A percentile compares a stretch with the other conserved stretches of the same genome.
Evolutionary conservation across 2,329 filamentous ascomycete species (phyloP).

Genomic region (Lasiodiplodia gonubiensis): DNA sequence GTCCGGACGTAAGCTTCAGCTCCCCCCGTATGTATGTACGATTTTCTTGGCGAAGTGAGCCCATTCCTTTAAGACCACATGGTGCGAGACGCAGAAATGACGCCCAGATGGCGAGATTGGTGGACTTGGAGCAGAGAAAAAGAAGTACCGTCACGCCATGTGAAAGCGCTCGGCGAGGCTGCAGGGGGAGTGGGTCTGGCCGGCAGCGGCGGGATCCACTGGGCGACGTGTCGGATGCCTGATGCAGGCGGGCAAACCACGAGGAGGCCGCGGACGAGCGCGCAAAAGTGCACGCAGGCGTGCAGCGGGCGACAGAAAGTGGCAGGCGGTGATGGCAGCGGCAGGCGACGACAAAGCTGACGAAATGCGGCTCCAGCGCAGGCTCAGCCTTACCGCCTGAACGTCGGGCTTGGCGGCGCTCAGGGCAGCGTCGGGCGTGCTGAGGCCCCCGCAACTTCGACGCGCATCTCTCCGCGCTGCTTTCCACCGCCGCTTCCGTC

Average conservation of each 20-base stretch:
- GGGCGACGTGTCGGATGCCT: slow-evolving; percentile 4
- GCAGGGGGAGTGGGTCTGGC: slow-evolving; percentile 12
- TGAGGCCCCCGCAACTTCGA: slow-evolving; percentile 23
- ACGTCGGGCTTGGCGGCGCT: slow-evolving; percentile 17
- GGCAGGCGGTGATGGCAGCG: slow-evolving; percentile 1
- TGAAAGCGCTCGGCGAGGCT: slow-evolving; percentile 4
- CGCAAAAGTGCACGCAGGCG: neutral
- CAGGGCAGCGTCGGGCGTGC: neutral
- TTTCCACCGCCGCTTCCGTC: slow-evolving; percentile 26
- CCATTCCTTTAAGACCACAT: neutral
- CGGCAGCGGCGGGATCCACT: slow-evolving; percentile 16
- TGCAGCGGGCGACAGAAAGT: neutral
- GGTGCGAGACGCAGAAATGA: neutral
- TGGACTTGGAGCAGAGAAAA: neutral
- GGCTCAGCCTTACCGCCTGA: slow-evolving; percentile 18
- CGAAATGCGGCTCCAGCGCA: neutral
- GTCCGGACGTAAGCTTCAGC: neutral
- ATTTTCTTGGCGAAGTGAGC: neutral
- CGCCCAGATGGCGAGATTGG: slow-evolving; percentile 3
- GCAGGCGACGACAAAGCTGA: neutral
- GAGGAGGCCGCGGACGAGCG: neutral
- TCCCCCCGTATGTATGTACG: neutral
- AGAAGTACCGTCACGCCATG: slow-evolving; percentile 18
- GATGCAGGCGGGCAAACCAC: neutral
- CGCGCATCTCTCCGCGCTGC: slow-evolving; percentile 25